Evolutionary conservation across 2,329 filamentous ascomycete genomes (phyloP).

Genomic region (Arthroderma sp.): DNA sequence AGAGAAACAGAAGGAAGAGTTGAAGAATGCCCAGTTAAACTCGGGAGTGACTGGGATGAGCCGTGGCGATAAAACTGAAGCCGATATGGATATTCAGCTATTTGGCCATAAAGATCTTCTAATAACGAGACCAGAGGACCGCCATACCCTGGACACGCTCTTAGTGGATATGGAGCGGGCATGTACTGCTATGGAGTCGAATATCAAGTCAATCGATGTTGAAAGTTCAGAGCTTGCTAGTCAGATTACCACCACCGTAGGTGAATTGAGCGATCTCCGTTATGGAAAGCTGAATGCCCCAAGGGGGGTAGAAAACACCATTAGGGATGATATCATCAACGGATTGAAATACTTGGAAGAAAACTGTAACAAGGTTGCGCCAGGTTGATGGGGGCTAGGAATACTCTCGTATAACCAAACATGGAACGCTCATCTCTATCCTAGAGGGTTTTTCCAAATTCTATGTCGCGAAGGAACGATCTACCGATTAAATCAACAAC

Average conservation of each 20-base stretch:
- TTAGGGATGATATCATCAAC: constrained; percentile 55
- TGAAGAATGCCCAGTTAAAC: constrained; percentile 24
- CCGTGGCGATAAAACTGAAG: constrained; percentile 27
- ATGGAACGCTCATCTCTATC: not conserved
- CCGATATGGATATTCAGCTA: constrained; percentile 44
- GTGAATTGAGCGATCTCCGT: constrained; percentile 66
- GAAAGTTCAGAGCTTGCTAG: constrained; percentile 51
- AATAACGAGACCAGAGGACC: constrained; percentile 28
- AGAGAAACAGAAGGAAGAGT: constrained; percentile 28
- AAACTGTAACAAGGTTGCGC: constrained; percentile 39
- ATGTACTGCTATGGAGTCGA: constrained; percentile 51
- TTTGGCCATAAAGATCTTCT: constrained; percentile 41
- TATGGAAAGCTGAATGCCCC: constrained; percentile 56
- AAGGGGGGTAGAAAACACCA: constrained; percentile 44
- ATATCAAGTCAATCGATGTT: constrained; percentile 53
- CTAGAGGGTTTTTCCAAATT: not conserved
- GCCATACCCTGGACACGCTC: constrained; percentile 53
- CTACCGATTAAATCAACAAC: not conserved
- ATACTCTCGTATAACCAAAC: not conserved
- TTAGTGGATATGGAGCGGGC: constrained; percentile 59
- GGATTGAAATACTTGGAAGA: constrained; percentile 54
- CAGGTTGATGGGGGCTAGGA: not conserved
- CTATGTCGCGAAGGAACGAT: not conserved
- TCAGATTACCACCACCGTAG: constrained; percentile 54
- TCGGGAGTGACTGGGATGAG: constrained; percentile 25